These are phyloP conservation scores for Mortierella sp. DNA, from an alignment of 371 early-diverging fungal genomes.

Conservation along the genomic window DNA sequence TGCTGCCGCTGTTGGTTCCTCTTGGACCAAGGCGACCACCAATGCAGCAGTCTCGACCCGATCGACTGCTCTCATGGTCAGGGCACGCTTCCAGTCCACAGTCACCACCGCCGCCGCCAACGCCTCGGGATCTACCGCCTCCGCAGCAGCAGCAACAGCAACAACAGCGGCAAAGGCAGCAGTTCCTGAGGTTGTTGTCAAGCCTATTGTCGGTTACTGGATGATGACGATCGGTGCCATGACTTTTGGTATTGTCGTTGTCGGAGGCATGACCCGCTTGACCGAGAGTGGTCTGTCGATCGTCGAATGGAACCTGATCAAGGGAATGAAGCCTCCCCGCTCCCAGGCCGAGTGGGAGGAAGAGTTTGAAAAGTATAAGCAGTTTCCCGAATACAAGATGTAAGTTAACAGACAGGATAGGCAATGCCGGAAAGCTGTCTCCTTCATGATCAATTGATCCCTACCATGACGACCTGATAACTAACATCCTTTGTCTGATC, in stretches of 20 bases:
- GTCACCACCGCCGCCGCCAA: constrained; percentile 7
- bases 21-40: constrained; percentile 1
- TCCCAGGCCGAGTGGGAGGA: constrained; percentile 89
- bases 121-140: constrained; percentile 13
- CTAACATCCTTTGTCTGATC: background rate
- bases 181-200: constrained; percentile 55
- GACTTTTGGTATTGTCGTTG: constrained; percentile 93
- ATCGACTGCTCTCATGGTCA: constrained; percentile 36
- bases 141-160: constrained; percentile 24
- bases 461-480: background rate
- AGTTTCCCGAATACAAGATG: constrained; percentile 96
- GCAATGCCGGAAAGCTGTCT: too few species aligned
- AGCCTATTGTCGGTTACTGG: constrained; percentile 93
- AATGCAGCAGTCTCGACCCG: constrained; percentile 8
- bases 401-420: too few species aligned
- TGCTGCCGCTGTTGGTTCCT: background rate
- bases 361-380: constrained; percentile 98
- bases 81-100: constrained; percentile 52
- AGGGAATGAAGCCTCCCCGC: constrained; percentile 93
- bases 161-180: constrained; percentile 19
- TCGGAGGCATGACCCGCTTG: constrained; percentile 96
- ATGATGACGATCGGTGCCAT: constrained; percentile 88
- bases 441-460: too few species aligned
- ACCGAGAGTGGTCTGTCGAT: constrained; percentile 98
- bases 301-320: constrained; percentile 96